A percentile compares a stretch with the other conserved stretches of the same genome.
Conservation (phyloP, 495 filamentous ascomycete species). For the Xylaria intraflava region DNA sequence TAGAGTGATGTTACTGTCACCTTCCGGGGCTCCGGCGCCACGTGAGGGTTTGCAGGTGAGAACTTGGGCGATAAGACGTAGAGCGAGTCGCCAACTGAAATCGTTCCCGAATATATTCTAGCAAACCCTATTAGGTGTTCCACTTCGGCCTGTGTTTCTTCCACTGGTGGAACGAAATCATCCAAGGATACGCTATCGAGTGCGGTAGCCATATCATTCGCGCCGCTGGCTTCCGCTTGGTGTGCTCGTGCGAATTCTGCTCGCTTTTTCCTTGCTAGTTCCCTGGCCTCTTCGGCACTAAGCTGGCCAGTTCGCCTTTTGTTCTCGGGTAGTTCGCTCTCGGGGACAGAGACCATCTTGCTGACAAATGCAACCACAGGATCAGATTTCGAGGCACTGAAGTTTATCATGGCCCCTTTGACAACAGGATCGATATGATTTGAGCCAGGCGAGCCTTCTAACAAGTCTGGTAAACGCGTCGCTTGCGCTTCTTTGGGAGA, state of each 20-base stretch:
- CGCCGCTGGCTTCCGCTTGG: conserved; percentile 18
- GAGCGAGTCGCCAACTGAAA: conserved; percentile 82
- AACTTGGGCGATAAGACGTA: conserved; percentile 93
- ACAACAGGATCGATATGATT: conserved; percentile 59
- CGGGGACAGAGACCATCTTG: conserved; percentile 94
- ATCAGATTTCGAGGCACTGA: conserved; percentile 58
- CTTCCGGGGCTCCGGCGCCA: conserved; percentile 70
- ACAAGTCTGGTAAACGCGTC: conserved; percentile 67
- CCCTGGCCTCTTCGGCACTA: conserved; percentile 81
- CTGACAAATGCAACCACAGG: conserved; percentile 94
- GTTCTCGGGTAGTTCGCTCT: conserved; percentile 79
- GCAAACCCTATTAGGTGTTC: conserved; percentile 95
- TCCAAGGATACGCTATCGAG: conserved; percentile 40
- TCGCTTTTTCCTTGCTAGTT: conserved; percentile 79
- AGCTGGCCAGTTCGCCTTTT: conserved; percentile 66
- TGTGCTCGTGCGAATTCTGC: conserved; percentile 77
- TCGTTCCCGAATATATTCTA: conserved; percentile 81
- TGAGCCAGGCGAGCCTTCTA: conserved; percentile 75
- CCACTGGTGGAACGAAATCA: conserved; percentile 42
- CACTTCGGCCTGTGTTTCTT: conserved; percentile 55
- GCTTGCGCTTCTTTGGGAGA: conserved; percentile 80
- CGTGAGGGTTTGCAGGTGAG: conserved; percentile 69
- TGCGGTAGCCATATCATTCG: conserved; percentile 26
- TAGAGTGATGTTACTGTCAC: conserved; percentile 84
- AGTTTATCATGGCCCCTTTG: conserved; percentile 72